Percentiles rank a stretch among this genome's conserved stretches.
These are phyloP conservation scores for Volvox reticuliferus DNA, from an alignment of 139 green algal species.

Conservation along the genomic window DNA sequence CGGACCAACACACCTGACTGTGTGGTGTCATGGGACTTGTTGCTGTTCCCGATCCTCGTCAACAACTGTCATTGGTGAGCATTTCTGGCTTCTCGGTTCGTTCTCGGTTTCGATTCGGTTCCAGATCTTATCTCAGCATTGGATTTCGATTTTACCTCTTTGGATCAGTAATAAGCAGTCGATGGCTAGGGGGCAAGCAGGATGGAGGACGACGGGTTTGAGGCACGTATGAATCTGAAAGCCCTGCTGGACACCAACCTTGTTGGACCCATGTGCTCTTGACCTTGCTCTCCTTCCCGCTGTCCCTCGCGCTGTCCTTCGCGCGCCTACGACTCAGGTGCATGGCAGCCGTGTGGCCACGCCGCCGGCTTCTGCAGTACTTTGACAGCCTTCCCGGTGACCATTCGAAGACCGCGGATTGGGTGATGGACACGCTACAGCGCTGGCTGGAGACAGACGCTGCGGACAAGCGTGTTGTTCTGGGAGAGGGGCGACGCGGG, in stretches of 20 bases:
- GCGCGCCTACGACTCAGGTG: constrained; percentile 3
- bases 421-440: constrained; percentile 40
- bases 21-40: constrained; percentile 48
- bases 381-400: constrained; percentile 37
- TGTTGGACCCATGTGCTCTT: no score
- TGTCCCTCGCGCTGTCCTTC: neutral
- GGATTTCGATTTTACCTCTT: no score
- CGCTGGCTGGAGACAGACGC: constrained; percentile 49
- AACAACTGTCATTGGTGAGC: constrained; percentile 53
- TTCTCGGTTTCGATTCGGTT: no score
- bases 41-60: constrained; percentile 60
- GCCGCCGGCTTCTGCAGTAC: constrained; percentile 51
- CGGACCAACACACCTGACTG: constrained; percentile 44
- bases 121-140: no score
- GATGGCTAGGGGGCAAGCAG: no score
- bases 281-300: no score
- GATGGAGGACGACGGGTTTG: no score
- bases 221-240: no score
- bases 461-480: constrained; percentile 42
- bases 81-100: no score
- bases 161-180: no score
- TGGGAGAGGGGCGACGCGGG: neutral
- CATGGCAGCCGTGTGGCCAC: constrained; percentile 55
- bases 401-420: neutral
- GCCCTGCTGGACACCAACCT: no score